A percentile compares a stretch with the other conserved stretches of the same genome.
Conservation (phyloP, 2,329 filamentous ascomycete genomes). For the Aspergillus hiratsukae region DNA sequence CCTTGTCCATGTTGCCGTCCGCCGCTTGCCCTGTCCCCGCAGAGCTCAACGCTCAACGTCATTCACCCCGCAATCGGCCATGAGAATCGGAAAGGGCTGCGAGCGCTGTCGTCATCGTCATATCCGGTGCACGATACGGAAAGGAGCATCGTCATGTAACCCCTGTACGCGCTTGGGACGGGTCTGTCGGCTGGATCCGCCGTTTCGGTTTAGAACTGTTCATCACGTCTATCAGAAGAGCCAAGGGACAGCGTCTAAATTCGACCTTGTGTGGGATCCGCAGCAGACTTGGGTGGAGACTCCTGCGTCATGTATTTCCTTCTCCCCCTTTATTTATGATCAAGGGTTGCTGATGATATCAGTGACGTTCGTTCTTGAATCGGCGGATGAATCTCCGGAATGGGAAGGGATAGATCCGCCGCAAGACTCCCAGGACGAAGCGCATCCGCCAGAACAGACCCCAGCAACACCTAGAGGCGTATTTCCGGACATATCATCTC, state of each 20-base stretch:
- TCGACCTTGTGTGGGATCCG: conserved; percentile 28
- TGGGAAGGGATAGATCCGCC: conserved; percentile 1
- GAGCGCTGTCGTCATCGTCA: conserved; percentile 33
- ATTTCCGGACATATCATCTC: neutral
- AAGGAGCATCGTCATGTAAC: conserved; percentile 25
- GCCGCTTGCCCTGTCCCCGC: conserved; percentile 2
- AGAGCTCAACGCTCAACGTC: conserved; percentile 9
- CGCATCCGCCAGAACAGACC: neutral
- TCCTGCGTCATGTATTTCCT: conserved; percentile 13
- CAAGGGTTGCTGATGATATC: neutral
- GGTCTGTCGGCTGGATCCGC: conserved; percentile 28
- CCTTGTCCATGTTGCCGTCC: conserved; percentile 8
- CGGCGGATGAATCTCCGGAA: conserved; percentile 12
- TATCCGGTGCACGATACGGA: conserved; percentile 28
- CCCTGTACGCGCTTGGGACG: conserved; percentile 26
- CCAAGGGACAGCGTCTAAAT: conserved; percentile 21
- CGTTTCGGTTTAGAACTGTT: conserved; percentile 31
- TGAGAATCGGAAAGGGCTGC: conserved; percentile 33
- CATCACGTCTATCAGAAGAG: conserved; percentile 32
- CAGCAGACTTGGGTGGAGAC: conserved; percentile 31
- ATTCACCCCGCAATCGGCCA: conserved; percentile 13
- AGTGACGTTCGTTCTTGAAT: conserved; percentile 28
- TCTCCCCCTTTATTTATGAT: neutral
- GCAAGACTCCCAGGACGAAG: conserved; percentile 1
- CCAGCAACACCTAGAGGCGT: neutral